phyloP scores from a whole-genome alignment of 148 eudicot species.

The Suaeda aralocaspica region DNA sequence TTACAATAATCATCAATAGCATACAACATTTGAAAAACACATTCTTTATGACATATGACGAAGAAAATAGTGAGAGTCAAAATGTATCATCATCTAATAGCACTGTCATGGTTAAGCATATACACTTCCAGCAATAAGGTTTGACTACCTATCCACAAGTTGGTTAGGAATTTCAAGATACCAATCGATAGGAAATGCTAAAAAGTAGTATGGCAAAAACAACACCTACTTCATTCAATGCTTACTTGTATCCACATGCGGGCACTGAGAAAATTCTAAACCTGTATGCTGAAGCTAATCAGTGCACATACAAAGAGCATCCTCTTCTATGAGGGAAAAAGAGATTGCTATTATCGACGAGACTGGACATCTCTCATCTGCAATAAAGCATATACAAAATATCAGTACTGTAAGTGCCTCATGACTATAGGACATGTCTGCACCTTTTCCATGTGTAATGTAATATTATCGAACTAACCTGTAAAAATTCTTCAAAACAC shows the following conservation, averaged over 20 bases:
- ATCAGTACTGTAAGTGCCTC: not conserved
- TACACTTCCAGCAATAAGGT: no score
- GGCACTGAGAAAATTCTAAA: not conserved
- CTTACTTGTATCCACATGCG: not conserved
- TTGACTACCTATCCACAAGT: no score
- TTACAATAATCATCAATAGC: no score
- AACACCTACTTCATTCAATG: not conserved
- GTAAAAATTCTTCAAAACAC: not conserved
- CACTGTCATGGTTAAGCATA: not conserved
- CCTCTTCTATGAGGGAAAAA: not conserved
- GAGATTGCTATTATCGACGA: not conserved
- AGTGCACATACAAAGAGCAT: not conserved
- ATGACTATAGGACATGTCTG: not conserved
- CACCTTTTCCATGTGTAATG: not conserved
- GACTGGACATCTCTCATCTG: not conserved
- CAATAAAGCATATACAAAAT: not conserved
- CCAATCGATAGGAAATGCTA: not conserved
- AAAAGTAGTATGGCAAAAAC: not conserved
- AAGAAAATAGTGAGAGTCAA: no score
- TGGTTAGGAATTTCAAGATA: not conserved
- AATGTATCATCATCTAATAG: not conserved
- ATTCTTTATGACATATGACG: not conserved
- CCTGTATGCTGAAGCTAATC: not conserved
- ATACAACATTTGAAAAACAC: not conserved
- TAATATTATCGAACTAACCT: not conserved